Conservation (phyloP, 345 rosid genomes). For the Populus deltoides region DNA sequence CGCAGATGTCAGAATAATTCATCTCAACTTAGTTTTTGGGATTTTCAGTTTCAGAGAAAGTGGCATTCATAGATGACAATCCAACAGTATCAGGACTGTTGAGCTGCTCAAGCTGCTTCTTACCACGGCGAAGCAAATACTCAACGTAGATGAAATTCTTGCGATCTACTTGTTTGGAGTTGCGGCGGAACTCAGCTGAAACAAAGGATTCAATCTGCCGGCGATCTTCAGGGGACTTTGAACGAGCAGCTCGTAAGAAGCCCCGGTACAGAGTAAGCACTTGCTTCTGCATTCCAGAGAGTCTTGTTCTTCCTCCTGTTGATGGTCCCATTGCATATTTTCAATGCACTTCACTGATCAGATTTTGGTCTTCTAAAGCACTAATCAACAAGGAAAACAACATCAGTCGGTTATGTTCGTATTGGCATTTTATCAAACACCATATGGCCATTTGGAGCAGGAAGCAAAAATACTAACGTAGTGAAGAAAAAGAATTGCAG, state of each 20-base stretch:
- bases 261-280: slow-evolving; percentile 77
- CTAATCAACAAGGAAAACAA: too few species aligned
- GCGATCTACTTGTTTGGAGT: slow-evolving; percentile 63
- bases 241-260: slow-evolving; percentile 76
- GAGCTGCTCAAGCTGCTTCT: slow-evolving; percentile 78
- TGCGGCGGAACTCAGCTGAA: slow-evolving; percentile 52
- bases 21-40: background rate
- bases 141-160: slow-evolving; percentile 76
- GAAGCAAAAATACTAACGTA: too few species aligned
- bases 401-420: too few species aligned
- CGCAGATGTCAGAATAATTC: too few species aligned
- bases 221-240: slow-evolving; percentile 55
- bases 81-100: slow-evolving; percentile 48
- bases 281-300: slow-evolving; percentile 89
- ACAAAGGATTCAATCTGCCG: slow-evolving; percentile 58
- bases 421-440: too few species aligned
- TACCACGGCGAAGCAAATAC: slow-evolving; percentile 74
- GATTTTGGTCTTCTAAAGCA: too few species aligned
- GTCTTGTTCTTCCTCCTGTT: background rate
- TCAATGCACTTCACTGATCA: too few species aligned
- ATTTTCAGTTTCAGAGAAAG: background rate
- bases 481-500: too few species aligned
- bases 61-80: slow-evolving; percentile 10
- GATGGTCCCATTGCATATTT: slow-evolving; percentile 6
- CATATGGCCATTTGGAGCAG: too few species aligned